These are phyloP conservation scores for Xerocomus brunneocitrinus DNA, from an alignment of 768 basidiomycete species.

Conservation along the genomic window DNA sequence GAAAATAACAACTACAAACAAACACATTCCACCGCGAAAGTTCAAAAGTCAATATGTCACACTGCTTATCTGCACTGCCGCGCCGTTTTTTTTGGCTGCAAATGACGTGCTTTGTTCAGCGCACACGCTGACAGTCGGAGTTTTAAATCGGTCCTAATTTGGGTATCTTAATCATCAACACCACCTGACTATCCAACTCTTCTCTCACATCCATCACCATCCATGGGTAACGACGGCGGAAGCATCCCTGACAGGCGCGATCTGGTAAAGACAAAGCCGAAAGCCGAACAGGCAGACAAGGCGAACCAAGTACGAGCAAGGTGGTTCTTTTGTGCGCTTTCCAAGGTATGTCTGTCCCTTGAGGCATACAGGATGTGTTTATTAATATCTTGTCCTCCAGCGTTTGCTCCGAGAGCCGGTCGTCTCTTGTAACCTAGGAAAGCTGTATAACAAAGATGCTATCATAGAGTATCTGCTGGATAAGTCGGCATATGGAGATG, in stretches of 20 bases:
- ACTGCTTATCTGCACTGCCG: not conserved
- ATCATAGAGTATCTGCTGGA: slow-evolving; percentile 88
- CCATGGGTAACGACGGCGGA: slow-evolving; percentile 87
- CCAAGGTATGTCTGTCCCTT: slow-evolving; percentile 59
- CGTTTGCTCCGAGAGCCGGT: slow-evolving; percentile 82
- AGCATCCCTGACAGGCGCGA: slow-evolving; percentile 83
- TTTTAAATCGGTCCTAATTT: not conserved
- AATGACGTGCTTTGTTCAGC: no score
- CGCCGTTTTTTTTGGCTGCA: not conserved
- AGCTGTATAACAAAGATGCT: slow-evolving; percentile 94
- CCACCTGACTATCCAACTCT: not conserved
- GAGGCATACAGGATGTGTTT: not conserved
- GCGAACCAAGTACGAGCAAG: slow-evolving; percentile 82
- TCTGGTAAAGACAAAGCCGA: slow-evolving; percentile 66
- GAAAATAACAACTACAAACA: slow-evolving; percentile 27
- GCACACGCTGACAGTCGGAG: slow-evolving; percentile 6
- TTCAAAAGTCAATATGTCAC: not conserved
- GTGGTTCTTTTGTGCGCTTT: slow-evolving; percentile 93
- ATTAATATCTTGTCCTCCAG: slow-evolving; percentile 36
- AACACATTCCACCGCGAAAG: not conserved
- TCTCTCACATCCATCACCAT: slow-evolving; percentile 35
- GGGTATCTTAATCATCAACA: slow-evolving; percentile 3
- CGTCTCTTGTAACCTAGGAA: slow-evolving; percentile 88
- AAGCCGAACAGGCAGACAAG: slow-evolving; percentile 87
- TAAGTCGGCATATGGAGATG: slow-evolving; percentile 81